Conservation (phyloP, 352 stramenopile genomes). For the Albugo laibachii region DNA sequence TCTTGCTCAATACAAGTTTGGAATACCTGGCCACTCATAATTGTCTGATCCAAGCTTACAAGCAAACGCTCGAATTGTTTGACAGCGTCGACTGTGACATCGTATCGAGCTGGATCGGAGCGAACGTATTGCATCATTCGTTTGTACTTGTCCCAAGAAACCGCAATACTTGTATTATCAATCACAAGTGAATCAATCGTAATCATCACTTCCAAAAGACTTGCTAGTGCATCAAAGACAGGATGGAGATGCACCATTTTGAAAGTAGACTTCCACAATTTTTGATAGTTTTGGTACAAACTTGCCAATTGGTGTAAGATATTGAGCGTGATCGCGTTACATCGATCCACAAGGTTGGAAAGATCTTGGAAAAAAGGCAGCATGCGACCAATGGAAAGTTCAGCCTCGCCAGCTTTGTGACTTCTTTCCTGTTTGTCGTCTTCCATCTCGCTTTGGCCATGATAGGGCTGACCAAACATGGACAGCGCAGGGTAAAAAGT, state of each 20-base stretch:
- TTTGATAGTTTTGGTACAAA: constrained; percentile 74
- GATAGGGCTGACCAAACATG: constrained; percentile 71
- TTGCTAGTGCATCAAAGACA: constrained; percentile 59
- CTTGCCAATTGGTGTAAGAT: constrained; percentile 80
- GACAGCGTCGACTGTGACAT: constrained; percentile 62
- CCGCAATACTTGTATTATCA: constrained; percentile 73
- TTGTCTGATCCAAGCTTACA: constrained; percentile 71
- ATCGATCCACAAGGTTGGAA: constrained; percentile 80
- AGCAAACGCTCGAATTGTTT: constrained; percentile 75
- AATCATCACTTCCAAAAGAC: constrained; percentile 72
- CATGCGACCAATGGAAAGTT: constrained; percentile 73
- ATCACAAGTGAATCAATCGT: constrained; percentile 78
- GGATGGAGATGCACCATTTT: constrained; percentile 66
- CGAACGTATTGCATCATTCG: constrained; percentile 81
- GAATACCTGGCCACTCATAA: constrained; percentile 78
- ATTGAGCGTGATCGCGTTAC: constrained; percentile 77
- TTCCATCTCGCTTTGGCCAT: constrained; percentile 8
- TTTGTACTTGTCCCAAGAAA: constrained; percentile 82
- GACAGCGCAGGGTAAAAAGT: constrained; percentile 78
- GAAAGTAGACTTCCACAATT: constrained; percentile 78
- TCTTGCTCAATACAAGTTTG: constrained; percentile 78
- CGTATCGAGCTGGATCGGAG: constrained; percentile 61
- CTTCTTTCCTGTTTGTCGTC: constrained; percentile 22
- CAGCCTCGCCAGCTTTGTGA: constrained; percentile 52
- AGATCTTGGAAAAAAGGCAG: constrained; percentile 80